These are phyloP conservation scores for Cordyceps tenuipes DNA, from an alignment of 2,329 filamentous ascomycete species.

Conservation along the genomic window DNA sequence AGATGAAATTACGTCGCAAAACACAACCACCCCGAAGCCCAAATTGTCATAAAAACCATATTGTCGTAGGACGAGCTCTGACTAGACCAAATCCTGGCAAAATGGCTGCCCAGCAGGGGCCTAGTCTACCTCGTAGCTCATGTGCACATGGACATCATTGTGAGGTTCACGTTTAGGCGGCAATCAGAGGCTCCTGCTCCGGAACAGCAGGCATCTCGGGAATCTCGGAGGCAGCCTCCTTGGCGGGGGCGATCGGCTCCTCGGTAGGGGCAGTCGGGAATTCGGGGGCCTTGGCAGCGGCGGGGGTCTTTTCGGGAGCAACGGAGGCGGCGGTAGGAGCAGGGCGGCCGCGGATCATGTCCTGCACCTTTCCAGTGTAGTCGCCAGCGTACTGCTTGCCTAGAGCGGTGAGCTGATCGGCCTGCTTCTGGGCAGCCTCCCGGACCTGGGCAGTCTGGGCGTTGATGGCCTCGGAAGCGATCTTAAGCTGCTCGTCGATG, in stretches of 20 bases:
- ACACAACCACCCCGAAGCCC: conserved; percentile 9
- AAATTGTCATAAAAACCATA: conserved; percentile 11
- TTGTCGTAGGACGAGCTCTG: conserved; percentile 10
- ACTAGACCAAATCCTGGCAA: not conserved
- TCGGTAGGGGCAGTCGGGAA: conserved; percentile 31
- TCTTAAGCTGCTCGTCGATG: conserved; percentile 55
- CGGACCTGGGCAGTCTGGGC: conserved; percentile 57
- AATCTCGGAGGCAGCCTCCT: conserved; percentile 15
- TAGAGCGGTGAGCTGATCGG: conserved; percentile 51
- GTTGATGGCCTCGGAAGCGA: conserved; percentile 49
- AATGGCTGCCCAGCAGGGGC: not conserved
- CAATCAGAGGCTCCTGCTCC: conserved; percentile 19
- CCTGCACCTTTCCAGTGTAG: conserved; percentile 60
- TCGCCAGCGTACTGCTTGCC: conserved; percentile 62
- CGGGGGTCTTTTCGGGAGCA: conserved; percentile 17
- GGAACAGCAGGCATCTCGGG: conserved; percentile 20
- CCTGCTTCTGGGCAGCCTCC: conserved; percentile 54
- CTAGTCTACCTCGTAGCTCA: conserved; percentile 1
- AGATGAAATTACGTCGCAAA: conserved; percentile 7
- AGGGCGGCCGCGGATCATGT: conserved; percentile 46
- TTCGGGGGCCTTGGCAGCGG: conserved; percentile 21
- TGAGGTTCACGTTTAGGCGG: conserved; percentile 14
- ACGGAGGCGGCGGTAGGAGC: conserved; percentile 32
- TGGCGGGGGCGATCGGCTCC: conserved; percentile 22
- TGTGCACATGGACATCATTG: conserved; percentile 12